These are phyloP conservation scores for Huiozyma naganishii DNA, from an alignment of 805 yeast genomes.

Conservation along the genomic window DNA sequence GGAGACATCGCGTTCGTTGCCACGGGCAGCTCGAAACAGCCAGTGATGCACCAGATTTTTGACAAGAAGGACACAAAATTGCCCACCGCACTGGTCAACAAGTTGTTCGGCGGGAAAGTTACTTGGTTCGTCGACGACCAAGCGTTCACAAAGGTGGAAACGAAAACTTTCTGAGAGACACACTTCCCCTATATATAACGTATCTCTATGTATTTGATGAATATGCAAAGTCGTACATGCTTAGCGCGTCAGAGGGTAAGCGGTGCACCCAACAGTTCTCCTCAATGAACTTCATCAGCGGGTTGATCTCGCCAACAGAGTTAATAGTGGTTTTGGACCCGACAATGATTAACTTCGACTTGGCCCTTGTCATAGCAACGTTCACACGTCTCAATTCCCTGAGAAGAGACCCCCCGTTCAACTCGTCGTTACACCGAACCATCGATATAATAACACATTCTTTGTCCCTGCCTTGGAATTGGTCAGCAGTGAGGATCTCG, in stretches of 20 bases:
- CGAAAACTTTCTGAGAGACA: slow-evolving; percentile 1
- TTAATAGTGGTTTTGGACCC: slow-evolving; percentile 60
- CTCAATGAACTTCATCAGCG: slow-evolving; percentile 49
- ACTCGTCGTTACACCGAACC: slow-evolving; percentile 65
- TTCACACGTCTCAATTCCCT: slow-evolving; percentile 87
- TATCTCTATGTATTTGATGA: background rate
- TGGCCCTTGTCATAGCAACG: slow-evolving; percentile 90
- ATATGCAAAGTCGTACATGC: slow-evolving; percentile 26
- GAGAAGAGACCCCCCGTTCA: slow-evolving; percentile 63
- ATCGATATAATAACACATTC: slow-evolving; percentile 82
- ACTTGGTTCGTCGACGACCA: slow-evolving; percentile 76
- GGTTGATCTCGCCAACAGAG: slow-evolving; percentile 19
- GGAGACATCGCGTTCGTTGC: slow-evolving; percentile 66
- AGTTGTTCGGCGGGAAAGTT: slow-evolving; percentile 41
- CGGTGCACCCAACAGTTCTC: slow-evolving; percentile 53
- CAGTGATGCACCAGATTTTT: slow-evolving; percentile 61
- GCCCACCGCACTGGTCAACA: slow-evolving; percentile 72
- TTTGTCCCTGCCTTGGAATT: slow-evolving; percentile 92
- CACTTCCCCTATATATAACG: background rate
- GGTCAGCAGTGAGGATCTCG: slow-evolving; percentile 88
- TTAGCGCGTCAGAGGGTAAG: slow-evolving; percentile 36
- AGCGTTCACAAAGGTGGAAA: slow-evolving; percentile 41
- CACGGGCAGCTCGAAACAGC: slow-evolving; percentile 77
- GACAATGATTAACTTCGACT: slow-evolving; percentile 66
- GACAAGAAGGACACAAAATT: slow-evolving; percentile 35